Evolutionary conservation across 164 flowering plant genomes (phyloP), one percentile per base, ranked within the genome.

Genomic region (Buxus sempervirens): DNA sequence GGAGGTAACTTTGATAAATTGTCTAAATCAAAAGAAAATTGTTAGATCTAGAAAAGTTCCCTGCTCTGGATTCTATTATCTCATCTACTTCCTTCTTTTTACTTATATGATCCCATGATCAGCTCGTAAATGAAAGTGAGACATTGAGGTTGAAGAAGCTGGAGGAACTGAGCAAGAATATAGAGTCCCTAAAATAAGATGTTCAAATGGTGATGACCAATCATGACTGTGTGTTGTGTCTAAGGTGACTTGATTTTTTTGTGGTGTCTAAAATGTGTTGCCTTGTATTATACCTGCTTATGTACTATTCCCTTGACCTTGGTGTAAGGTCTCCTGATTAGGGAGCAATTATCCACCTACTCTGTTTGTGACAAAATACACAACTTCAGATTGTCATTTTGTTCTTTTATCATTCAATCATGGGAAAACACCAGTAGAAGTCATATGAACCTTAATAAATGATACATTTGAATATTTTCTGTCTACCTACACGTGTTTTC

Each of bases 71-170:
- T 45, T 45, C 18, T 45, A 45, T 41, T 65, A 28, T n/a, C 24
- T 62, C 63, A 13, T 7, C 23, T 24, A 16, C 7, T 15, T 10
- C 18, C 45, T 26, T 20, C 28, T 21, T 38, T 58, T 65, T 38
- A 2, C 66, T 71, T 64, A 55, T 55, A 24, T 65, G 18, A 26
- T 60, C 26, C 8, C 36, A 19, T 68, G 57, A 64, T 54, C 85
- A 90, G 98, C 77, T 93, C 78, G 94, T 87, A 41, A 66, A 76
- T 67, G 97, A 93, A 75, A 93, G 97, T 65, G 97, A 93, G 84
- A 88, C 63, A 71, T 22, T 81, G 80, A 86, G 98, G 78, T 74
- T 91, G 88, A 85, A 84, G 81, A 91, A 90, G 84, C 79, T 91
- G 82, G 94, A 93, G 70, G 98, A 89, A 77, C 82, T 91, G 71